Evolutionary conservation across 2,329 filamentous ascomycete species (phyloP).

Genomic region (Sarocladium kiliense): DNA sequence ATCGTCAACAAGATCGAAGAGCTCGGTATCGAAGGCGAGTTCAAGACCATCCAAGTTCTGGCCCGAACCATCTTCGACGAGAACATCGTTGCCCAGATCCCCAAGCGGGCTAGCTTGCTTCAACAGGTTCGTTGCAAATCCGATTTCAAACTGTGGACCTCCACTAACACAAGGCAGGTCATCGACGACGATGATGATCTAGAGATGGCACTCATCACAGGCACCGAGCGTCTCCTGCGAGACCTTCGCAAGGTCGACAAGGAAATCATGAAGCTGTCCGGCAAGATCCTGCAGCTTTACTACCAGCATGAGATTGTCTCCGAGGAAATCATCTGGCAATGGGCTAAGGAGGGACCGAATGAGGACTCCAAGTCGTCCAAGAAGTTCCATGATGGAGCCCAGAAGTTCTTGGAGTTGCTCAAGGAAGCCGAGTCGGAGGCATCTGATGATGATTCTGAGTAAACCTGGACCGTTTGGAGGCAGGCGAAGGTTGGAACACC

Average conservation of each 20-base stretch:
- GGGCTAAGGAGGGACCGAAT: slow-evolving; percentile 83
- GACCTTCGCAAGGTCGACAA: slow-evolving; percentile 68
- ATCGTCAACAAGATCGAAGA: slow-evolving; percentile 98
- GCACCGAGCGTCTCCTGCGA: slow-evolving; percentile 86
- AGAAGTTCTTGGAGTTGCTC: slow-evolving; percentile 93
- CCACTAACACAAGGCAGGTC: slow-evolving; percentile 3
- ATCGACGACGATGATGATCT: slow-evolving; percentile 56
- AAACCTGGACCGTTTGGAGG: neutral
- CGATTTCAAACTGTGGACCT: neutral
- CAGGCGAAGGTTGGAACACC: too few relatives aligned
- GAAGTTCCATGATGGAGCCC: slow-evolving; percentile 91
- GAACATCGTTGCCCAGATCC: slow-evolving; percentile 82
- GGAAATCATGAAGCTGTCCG: slow-evolving; percentile 68
- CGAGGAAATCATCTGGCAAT: slow-evolving; percentile 84
- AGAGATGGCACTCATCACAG: slow-evolving; percentile 91
- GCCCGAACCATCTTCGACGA: slow-evolving; percentile 92
- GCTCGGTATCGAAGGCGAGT: slow-evolving; percentile 88
- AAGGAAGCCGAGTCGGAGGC: slow-evolving; percentile 77
- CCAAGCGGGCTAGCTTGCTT: slow-evolving; percentile 76
- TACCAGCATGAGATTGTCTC: slow-evolving; percentile 86
- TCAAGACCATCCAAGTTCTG: slow-evolving; percentile 86
- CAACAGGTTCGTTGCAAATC: slow-evolving; percentile 61
- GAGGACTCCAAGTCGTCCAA: slow-evolving; percentile 83
- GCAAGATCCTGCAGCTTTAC: slow-evolving; percentile 81
- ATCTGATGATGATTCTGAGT: slow-evolving; percentile 41